A percentile compares a stretch with the other conserved stretches of the same genome.
Conservation (phyloP, 177 flowering plant genomes). For the Telopea speciosissima region DNA sequence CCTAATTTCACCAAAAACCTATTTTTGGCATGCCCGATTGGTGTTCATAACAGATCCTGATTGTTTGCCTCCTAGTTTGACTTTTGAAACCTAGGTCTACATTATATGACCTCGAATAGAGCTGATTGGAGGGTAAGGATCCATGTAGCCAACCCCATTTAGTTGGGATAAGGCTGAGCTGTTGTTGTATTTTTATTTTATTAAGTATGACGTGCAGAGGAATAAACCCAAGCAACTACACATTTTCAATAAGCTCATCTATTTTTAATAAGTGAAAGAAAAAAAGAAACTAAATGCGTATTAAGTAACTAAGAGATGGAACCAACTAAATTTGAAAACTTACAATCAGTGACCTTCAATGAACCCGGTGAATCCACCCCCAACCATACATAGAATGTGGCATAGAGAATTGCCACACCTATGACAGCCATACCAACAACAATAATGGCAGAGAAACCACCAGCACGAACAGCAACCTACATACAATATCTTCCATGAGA, state of each 20-base stretch:
- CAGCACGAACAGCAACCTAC: constrained; percentile 98
- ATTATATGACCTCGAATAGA: too few relatives aligned
- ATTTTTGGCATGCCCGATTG: too few relatives aligned
- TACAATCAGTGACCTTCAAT: constrained; percentile 95
- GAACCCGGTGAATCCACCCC: constrained; percentile 80
- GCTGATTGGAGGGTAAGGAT: too few relatives aligned
- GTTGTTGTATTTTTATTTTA: too few relatives aligned
- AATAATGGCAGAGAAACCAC: constrained; percentile 91
- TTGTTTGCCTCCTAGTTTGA: too few relatives aligned
- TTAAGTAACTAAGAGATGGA: not conserved
- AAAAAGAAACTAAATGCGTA: not conserved
- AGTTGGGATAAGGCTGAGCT: too few relatives aligned
- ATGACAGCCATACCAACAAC: constrained; percentile 98
- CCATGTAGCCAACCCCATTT: too few relatives aligned
- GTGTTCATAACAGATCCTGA: too few relatives aligned
- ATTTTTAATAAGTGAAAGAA: not conserved
- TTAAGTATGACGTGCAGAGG: not conserved
- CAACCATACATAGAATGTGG: constrained; percentile 87
- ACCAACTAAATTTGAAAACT: constrained; percentile 23
- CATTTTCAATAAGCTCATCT: too few relatives aligned
- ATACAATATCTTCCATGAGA: constrained; percentile 13
- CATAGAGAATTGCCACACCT: constrained; percentile 87
- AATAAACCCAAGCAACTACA: too few relatives aligned
- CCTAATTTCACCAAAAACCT: too few relatives aligned
- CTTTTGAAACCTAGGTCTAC: too few relatives aligned